Conservation (phyloP, 78 protist species). For the Parvularia atlantis region DNA sequence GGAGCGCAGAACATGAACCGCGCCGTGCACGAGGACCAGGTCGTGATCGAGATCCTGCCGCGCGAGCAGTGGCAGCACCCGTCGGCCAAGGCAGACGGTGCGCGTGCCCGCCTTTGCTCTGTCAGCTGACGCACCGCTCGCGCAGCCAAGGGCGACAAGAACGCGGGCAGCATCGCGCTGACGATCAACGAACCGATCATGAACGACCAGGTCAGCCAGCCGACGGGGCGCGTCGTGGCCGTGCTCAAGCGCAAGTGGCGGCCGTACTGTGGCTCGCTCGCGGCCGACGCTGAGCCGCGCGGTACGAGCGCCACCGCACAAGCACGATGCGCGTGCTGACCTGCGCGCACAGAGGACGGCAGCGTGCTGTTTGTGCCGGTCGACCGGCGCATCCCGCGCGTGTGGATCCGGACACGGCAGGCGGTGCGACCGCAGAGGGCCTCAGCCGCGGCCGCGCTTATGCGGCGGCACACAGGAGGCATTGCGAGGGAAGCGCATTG, state of each 20-base stretch:
- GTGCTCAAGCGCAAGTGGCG: slow-evolving; percentile 60
- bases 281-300: neutral
- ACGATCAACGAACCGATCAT: neutral
- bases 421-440: no score
- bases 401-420: slow-evolving; percentile 43
- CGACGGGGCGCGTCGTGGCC: slow-evolving; percentile 43
- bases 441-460: no score
- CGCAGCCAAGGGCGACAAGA: neutral
- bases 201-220: no score
- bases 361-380: slow-evolving; percentile 35
- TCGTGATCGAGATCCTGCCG: slow-evolving; percentile 14
- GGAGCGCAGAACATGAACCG: slow-evolving; percentile 9
- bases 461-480: no score
- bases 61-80: slow-evolving; percentile 23
- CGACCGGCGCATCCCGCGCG: slow-evolving; percentile 43
- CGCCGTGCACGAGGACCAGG: slow-evolving; percentile 30
- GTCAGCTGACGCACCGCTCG: neutral
- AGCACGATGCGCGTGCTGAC: slow-evolving; percentile 5
- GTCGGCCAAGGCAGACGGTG: neutral
- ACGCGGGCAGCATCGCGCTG: neutral
- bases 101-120: neutral
- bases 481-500: slow-evolving; percentile 9
- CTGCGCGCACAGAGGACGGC: no score
- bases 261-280: slow-evolving; percentile 52
- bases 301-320: neutral